Evolutionary conservation across 768 basidiomycete genomes (phyloP).

Genomic region (Rickenella mellea): DNA sequence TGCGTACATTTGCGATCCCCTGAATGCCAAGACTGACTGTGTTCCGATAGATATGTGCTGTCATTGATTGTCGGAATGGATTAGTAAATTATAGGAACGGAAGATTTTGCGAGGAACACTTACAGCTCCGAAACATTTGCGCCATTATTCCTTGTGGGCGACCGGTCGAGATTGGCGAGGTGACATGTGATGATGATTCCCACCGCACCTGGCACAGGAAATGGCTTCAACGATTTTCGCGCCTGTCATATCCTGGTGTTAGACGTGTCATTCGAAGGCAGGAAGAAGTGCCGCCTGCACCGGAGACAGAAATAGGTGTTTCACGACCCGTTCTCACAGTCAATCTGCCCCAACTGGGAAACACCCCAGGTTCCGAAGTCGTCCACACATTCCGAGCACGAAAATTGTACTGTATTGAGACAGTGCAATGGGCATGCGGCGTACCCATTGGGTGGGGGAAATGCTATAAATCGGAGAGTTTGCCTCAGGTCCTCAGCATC

Average conservation of each 20-base stretch:
- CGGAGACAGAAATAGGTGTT: too few relatives aligned
- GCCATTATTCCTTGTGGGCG: slow-evolving; percentile 16
- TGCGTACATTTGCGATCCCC: slow-evolving; percentile 5
- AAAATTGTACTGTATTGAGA: slow-evolving; percentile 11
- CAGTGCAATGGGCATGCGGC: slow-evolving; percentile 18
- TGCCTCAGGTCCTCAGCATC: slow-evolving; percentile 13
- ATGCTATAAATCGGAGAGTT: slow-evolving; percentile 15
- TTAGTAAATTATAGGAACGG: slow-evolving; percentile 21
- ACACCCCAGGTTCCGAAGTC: too few relatives aligned
- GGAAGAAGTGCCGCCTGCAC: slow-evolving; percentile 1
- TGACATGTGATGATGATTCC: slow-evolving; percentile 11
- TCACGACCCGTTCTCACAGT: too few relatives aligned
- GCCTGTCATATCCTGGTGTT: slow-evolving; percentile 17
- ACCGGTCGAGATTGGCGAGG: slow-evolving; percentile 2
- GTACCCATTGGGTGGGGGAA: slow-evolving; percentile 15
- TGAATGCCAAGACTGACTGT: not conserved
- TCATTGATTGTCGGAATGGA: slow-evolving; percentile 11
- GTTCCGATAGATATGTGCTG: slow-evolving; percentile 17
- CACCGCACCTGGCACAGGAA: slow-evolving; percentile 13
- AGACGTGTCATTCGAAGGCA: slow-evolving; percentile 17
- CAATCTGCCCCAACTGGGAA: too few relatives aligned
- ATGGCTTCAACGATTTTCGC: slow-evolving; percentile 11
- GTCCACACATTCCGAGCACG: slow-evolving; percentile 10
- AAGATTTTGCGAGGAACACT: slow-evolving; percentile 18
- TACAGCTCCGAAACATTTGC: slow-evolving; percentile 10